Percentiles rank a stretch among this genome's conserved stretches.
These are phyloP conservation scores for Pseudomassariella vexata DNA, from an alignment of 2,329 filamentous ascomycete species.

Conservation along the genomic window DNA sequence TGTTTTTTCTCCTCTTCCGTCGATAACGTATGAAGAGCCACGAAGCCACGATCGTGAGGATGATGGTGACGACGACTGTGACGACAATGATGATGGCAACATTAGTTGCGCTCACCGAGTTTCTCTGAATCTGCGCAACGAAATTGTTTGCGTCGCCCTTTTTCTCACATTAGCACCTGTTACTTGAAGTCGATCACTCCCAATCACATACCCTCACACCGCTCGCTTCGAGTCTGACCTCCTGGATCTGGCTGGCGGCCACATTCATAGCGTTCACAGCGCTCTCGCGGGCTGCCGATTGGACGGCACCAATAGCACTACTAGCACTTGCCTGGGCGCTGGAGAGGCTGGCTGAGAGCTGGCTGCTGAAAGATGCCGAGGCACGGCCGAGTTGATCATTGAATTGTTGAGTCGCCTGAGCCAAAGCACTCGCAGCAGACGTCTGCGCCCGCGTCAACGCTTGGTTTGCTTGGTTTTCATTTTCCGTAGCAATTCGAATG, in stretches of 20 bases:
- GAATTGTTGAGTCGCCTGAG: conserved; percentile 17
- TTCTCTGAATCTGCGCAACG: conserved; percentile 15
- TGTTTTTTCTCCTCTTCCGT: conserved; percentile 15
- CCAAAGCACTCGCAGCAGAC: conserved; percentile 22
- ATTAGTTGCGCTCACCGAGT: conserved; percentile 19
- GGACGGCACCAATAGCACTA: conserved; percentile 41
- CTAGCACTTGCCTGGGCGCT: conserved; percentile 22
- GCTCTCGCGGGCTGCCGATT: conserved; percentile 46
- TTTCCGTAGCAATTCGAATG: conserved; percentile 18
- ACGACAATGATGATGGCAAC: conserved; percentile 22
- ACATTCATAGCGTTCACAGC: conserved; percentile 46
- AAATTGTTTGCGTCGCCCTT: conserved; percentile 17
- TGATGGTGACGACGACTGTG: conserved; percentile 19
- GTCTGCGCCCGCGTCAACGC: conserved; percentile 22
- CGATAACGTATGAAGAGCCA: conserved; percentile 19
- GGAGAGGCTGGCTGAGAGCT: conserved; percentile 17
- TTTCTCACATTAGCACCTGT: conserved; percentile 2
- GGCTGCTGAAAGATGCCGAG: conserved; percentile 22
- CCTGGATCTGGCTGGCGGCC: conserved; percentile 22
- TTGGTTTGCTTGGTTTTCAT: conserved; percentile 20
- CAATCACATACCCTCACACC: conserved; percentile 10
- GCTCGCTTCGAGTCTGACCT: conserved; percentile 13
- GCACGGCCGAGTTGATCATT: conserved; percentile 17
- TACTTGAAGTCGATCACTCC: neutral
- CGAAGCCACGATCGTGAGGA: conserved; percentile 14